phyloP scores from a whole-genome alignment of 345 rosid genomes.

The Hirschfeldia incana region DNA sequence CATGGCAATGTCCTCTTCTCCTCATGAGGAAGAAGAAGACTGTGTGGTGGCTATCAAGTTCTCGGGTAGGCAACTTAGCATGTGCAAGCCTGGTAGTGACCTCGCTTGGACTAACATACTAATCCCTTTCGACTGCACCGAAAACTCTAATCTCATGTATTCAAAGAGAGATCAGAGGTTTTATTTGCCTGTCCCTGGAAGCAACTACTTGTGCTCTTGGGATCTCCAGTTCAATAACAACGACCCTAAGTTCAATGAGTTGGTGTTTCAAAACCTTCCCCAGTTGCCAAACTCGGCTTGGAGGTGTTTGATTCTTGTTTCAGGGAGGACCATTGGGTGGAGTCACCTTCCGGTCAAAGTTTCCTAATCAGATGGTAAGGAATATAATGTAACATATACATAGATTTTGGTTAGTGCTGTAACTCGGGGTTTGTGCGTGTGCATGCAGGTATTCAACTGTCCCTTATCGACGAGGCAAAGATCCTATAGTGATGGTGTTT shows the following conservation, averaged over 20 bases:
- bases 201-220: slow-evolving; percentile 9
- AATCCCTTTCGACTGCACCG: neutral
- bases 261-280: neutral
- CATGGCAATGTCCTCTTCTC: neutral
- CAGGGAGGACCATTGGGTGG: slow-evolving; percentile 1
- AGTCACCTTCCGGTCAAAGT: slow-evolving; percentile 2
- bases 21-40: neutral
- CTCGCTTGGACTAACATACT: neutral
- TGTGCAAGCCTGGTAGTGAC: neutral
- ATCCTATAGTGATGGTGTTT: slow-evolving; percentile 9
- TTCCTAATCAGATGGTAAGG: slow-evolving; percentile 15
- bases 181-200: slow-evolving; percentile 9
- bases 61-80: neutral
- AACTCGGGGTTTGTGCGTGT: neutral
- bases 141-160: neutral
- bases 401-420: neutral
- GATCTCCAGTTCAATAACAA: neutral
- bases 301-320: slow-evolving; percentile 3
- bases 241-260: slow-evolving; percentile 3
- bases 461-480: neutral
- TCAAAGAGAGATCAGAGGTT: neutral
- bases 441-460: neutral
- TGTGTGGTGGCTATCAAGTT: neutral
- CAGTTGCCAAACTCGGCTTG: neutral
- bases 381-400: neutral